These are phyloP conservation scores for Gossypium gossypioides DNA, from an alignment of 441 rosid species.

Conservation along the genomic window DNA sequence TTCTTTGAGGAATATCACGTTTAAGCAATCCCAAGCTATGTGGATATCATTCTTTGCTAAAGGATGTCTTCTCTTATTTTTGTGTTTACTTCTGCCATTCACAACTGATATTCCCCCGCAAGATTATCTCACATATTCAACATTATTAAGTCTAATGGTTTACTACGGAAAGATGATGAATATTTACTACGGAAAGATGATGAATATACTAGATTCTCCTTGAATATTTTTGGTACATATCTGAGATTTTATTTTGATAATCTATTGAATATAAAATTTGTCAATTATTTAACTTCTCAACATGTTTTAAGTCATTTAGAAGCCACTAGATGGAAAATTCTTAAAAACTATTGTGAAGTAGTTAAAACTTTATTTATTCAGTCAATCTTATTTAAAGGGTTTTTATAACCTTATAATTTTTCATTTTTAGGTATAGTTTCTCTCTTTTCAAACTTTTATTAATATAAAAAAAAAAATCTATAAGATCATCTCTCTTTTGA, in stretches of 20 bases:
- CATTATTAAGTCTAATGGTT: neutral
- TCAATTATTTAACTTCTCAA: neutral
- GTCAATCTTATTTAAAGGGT: neutral
- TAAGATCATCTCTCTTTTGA: no score
- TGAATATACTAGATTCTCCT: neutral
- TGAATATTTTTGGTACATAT: neutral
- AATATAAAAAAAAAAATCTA: no score
- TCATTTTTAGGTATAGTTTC: neutral
- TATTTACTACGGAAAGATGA: neutral
- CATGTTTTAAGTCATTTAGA: neutral
- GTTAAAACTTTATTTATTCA: neutral
- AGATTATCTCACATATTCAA: neutral
- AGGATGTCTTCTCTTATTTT: neutral
- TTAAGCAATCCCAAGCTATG: neutral
- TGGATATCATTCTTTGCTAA: neutral
- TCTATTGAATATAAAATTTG: neutral
- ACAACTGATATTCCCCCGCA: neutral
- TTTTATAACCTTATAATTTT: neutral
- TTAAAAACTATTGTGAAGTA: neutral
- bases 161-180: neutral
- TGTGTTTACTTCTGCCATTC: neutral
- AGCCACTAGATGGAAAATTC: neutral
- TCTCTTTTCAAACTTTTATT: neutral
- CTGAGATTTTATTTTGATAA: neutral
- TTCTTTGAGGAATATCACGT: neutral